phyloP scores from a whole-genome alignment of 768 basidiomycete genomes.

The Leccinum broughii region DNA sequence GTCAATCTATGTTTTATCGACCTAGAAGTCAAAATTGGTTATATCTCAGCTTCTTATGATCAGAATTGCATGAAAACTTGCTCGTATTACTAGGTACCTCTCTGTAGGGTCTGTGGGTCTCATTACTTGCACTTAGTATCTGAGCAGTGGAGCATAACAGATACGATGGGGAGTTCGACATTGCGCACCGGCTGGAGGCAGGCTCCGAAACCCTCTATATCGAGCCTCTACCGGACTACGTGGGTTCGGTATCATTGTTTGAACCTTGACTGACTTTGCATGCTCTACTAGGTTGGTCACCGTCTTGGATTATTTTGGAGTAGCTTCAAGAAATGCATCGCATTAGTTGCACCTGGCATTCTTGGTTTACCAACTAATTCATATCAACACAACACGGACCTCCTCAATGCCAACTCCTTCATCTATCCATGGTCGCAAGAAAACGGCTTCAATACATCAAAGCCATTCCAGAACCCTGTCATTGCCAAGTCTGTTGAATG shows the following conservation, averaged over 20 bases:
- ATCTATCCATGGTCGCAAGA: not conserved
- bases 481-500: not conserved
- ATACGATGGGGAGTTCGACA: not conserved
- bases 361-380: not conserved
- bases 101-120: too few relatives aligned
- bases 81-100: too few relatives aligned
- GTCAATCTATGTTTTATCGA: too few relatives aligned
- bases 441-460: not conserved
- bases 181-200: not conserved
- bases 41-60: too few relatives aligned
- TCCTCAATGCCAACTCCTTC: not conserved
- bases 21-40: too few relatives aligned
- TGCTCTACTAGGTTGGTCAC: not conserved
- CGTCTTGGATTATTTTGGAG: not conserved
- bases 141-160: not conserved
- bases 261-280: not conserved
- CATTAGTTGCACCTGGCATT: not conserved
- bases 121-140: not conserved
- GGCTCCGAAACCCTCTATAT: not conserved
- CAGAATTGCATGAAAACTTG: too few relatives aligned
- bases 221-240: not conserved
- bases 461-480: not conserved
- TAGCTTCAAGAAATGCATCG: not conserved
- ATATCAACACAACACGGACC: not conserved
- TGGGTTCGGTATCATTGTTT: not conserved